phyloP scores from a whole-genome alignment of 148 eudicot species.

The Nepenthes gracilis region DNA sequence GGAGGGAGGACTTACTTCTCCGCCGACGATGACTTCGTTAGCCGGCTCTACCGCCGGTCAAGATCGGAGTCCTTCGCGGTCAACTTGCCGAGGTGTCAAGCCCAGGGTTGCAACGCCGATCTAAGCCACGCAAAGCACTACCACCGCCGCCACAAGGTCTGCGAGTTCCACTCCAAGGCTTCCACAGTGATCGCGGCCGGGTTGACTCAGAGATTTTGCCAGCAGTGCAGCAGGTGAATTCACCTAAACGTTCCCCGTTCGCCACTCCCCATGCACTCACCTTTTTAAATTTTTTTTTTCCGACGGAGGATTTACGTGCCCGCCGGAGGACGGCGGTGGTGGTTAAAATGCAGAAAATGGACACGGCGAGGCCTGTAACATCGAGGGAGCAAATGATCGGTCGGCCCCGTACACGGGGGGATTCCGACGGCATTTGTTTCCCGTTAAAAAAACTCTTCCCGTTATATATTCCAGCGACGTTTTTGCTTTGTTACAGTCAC shows the following conservation, averaged over 20 bases:
- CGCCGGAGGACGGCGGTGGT: background rate
- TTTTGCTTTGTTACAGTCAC: background rate
- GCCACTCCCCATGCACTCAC: background rate
- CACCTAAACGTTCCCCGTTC: slow-evolving; percentile 1
- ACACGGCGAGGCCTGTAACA: slow-evolving; percentile 1
- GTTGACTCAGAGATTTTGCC: slow-evolving; percentile 88
- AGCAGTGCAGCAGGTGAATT: slow-evolving; percentile 91
- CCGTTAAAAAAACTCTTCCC: background rate
- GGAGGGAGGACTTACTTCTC: slow-evolving; percentile 94
- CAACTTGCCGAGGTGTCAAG: slow-evolving; percentile 66
- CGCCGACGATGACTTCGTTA: slow-evolving; percentile 72
- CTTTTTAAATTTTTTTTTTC: background rate
- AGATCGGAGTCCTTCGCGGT: slow-evolving; percentile 41
- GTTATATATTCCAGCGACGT: slow-evolving; percentile 3
- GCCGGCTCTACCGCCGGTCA: slow-evolving; percentile 82
- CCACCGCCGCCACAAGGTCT: slow-evolving; percentile 95
- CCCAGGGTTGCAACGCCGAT: slow-evolving; percentile 86
- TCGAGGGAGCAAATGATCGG: slow-evolving; percentile 29
- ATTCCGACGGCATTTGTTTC: slow-evolving; percentile 87
- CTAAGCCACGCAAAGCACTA: slow-evolving; percentile 83
- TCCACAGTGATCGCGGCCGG: slow-evolving; percentile 81
- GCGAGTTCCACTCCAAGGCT: slow-evolving; percentile 97
- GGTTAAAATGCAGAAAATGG: slow-evolving; percentile 13
- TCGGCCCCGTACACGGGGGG: slow-evolving; percentile 25
- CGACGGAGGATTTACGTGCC: background rate